A percentile compares a stretch with the other conserved stretches of the same genome.
phyloP scores from a whole-genome alignment of 768 basidiomycete species.

The Phlebiopsis gigantea region DNA sequence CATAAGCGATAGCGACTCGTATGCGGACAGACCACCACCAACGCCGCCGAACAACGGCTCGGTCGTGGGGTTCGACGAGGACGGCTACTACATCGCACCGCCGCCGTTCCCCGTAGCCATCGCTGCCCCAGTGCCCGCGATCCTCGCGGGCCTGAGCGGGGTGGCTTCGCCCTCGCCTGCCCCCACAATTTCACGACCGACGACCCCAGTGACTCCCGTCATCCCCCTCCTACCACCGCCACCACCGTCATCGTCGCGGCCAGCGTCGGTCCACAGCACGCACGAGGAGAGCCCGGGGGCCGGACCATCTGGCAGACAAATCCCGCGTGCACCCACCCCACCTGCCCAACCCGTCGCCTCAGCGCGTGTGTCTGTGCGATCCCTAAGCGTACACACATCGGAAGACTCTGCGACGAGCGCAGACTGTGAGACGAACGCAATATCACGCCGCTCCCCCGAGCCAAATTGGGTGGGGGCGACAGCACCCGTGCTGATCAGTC shows the following conservation, averaged over 20 bases:
- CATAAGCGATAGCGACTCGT: slow-evolving; percentile 11
- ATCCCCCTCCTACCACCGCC: slow-evolving; percentile 7
- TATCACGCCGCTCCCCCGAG: slow-evolving; percentile 1
- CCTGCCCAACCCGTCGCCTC: neutral
- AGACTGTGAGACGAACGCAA: slow-evolving; percentile 2
- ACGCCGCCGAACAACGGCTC: slow-evolving; percentile 13
- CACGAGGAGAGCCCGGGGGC: neutral
- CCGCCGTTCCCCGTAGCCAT: slow-evolving; percentile 23
- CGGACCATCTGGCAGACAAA: neutral
- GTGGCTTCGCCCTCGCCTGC: slow-evolving; percentile 4
- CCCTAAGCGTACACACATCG: neutral
- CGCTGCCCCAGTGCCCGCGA: slow-evolving; percentile 22
- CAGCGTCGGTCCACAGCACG: neutral
- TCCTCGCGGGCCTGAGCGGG: slow-evolving; percentile 19
- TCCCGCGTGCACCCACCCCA: neutral
- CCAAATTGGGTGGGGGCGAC: neutral
- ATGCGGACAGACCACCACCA: slow-evolving; percentile 18
- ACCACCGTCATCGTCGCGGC: slow-evolving; percentile 9
- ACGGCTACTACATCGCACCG: slow-evolving; percentile 18
- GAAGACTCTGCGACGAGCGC: neutral
- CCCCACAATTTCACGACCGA: slow-evolving; percentile 2
- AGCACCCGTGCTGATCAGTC: neutral
- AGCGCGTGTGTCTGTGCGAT: neutral
- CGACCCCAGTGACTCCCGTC: neutral
- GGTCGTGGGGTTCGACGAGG: neutral